A percentile compares a stretch with the other conserved stretches of the same genome.
Conservation (phyloP, 345 rosid species). For the Eucalyptus sideroxylon region DNA sequence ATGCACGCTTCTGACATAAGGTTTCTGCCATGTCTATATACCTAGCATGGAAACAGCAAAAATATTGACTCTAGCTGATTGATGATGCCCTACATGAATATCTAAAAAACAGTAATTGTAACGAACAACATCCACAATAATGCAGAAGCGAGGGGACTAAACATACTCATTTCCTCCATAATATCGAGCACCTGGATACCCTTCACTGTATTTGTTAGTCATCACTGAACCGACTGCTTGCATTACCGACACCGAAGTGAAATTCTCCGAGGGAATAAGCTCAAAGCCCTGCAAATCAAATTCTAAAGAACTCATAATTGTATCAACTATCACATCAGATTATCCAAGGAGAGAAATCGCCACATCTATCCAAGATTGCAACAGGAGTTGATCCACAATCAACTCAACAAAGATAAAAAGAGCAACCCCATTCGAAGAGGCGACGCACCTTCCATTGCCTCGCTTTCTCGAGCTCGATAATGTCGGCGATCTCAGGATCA, state of each 20-base stretch:
- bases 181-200: slow-evolving; percentile 94
- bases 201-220: slow-evolving; percentile 97
- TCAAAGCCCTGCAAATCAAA: slow-evolving; percentile 55
- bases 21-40: slow-evolving; percentile 94
- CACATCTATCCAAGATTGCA: background rate
- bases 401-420: background rate
- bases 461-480: slow-evolving; percentile 94
- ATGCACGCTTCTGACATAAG: slow-evolving; percentile 83
- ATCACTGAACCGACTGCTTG: slow-evolving; percentile 96
- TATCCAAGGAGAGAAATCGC: background rate
- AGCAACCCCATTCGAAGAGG: background rate
- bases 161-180: slow-evolving; percentile 95
- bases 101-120: background rate
- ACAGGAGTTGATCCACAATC: background rate
- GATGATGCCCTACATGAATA: background rate
- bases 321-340: background rate
- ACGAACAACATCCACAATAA: background rate
- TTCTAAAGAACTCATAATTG: background rate
- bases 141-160: background rate
- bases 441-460: slow-evolving; percentile 88
- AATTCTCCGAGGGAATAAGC: slow-evolving; percentile 92
- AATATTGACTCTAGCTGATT: background rate
- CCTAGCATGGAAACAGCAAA: slow-evolving; percentile 16
- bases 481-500: slow-evolving; percentile 85
- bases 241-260: slow-evolving; percentile 90